Evolutionary conservation across 1,284 basidiomycete genomes (phyloP), one percentile per base, ranked within the genome.

Genomic region (Spongiforma sp.): DNA sequence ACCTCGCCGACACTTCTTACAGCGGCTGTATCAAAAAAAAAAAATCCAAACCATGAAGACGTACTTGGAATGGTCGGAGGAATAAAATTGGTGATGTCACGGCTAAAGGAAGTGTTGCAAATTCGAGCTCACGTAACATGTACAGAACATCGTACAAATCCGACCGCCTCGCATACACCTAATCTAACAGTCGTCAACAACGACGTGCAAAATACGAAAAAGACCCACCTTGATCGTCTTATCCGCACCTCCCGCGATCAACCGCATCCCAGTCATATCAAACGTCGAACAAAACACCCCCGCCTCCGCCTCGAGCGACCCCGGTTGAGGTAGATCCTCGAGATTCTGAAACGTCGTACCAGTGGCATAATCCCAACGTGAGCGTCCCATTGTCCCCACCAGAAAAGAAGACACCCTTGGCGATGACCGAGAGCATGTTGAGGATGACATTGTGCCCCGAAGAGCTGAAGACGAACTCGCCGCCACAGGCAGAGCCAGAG

Each of bases 211-310:
- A 53, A 52, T 19, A 52, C 2, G 19, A 43, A 53, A 14, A 7
- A 24, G n/a, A 2, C 79, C 19, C 36, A 92, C 93, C 86, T 98
- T 98, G 83, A 98, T 96, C 12, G 96, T 99, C 86, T 99, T 99
- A 82, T 99, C 97, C 11, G 97, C 97, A 28, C 96, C 93, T 57
- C 97, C 98, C 2, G 96, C 98, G 69, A 99, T 97, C 65, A 99
- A 80, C 55, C 98, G 84, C 37, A 96, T 97, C 4, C 97, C 98
- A 1, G 97, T 99, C 76, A 90, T 84, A 79, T 99, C 97, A 79
- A 99, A 99, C 6, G 95, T 94, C 21, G 96, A 98, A 76, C 95
- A 98, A 83, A 99, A 96, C 6, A 95, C 87, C 69, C 97, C 92
- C 28, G 96, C 90, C 78, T 99, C 98, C 2, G 96, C 96, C 73